phyloP scores from a whole-genome alignment of 306 rosid species.

The Cercis canadensis region DNA sequence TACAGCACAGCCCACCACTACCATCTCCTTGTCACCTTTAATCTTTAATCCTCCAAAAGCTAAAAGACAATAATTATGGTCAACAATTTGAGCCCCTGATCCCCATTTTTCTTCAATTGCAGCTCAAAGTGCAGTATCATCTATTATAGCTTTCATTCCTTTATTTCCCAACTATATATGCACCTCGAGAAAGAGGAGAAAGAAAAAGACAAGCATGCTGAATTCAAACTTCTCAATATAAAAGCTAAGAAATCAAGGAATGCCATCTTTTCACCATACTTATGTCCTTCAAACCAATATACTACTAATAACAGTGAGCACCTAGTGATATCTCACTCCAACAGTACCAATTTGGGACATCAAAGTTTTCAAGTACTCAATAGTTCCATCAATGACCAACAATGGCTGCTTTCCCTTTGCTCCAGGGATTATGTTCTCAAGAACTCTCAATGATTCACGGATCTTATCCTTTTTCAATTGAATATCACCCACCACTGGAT shows the following conservation, averaged over 20 bases:
- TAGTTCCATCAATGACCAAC: slow-evolving; percentile 71
- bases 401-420: slow-evolving; percentile 80
- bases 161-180: slow-evolving; percentile 57
- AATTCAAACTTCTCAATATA: slow-evolving; percentile 49
- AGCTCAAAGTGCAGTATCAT: slow-evolving; percentile 45
- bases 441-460: slow-evolving; percentile 60
- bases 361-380: slow-evolving; percentile 72
- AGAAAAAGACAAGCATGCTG: slow-evolving; percentile 41
- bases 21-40: slow-evolving; percentile 54
- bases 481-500: slow-evolving; percentile 37
- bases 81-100: slow-evolving; percentile 48
- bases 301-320: slow-evolving; percentile 18
- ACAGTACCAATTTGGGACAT: slow-evolving; percentile 56
- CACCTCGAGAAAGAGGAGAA: slow-evolving; percentile 44
- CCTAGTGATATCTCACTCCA: slow-evolving; percentile 45
- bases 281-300: slow-evolving; percentile 31
- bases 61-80: slow-evolving; percentile 51
- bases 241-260: slow-evolving; percentile 43
- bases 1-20: slow-evolving; percentile 77
- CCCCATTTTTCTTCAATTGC: slow-evolving; percentile 40
- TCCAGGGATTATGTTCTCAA: slow-evolving; percentile 76
- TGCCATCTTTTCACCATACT: slow-evolving; percentile 38
- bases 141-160: slow-evolving; percentile 42
- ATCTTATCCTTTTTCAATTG: slow-evolving; percentile 58
- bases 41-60: slow-evolving; percentile 62